Conservation (phyloP, 2,329 filamentous ascomycete species). For the Fusarium fracticaudum region DNA sequence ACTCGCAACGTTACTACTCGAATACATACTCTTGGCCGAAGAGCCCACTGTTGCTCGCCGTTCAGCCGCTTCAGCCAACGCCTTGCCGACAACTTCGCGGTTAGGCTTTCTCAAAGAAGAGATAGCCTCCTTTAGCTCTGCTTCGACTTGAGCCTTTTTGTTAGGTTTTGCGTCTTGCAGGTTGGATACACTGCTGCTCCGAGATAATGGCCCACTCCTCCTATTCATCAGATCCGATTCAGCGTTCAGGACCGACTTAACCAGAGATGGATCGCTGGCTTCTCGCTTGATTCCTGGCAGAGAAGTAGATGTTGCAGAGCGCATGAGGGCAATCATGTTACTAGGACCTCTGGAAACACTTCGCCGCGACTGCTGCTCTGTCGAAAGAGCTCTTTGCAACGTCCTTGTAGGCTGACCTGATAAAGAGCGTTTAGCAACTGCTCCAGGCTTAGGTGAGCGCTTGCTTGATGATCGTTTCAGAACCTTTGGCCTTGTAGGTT, state of each 20-base stretch:
- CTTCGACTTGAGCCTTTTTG: conserved; percentile 73
- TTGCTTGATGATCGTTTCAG: conserved; percentile 55
- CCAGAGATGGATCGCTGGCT: conserved; percentile 65
- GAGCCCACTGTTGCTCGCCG: conserved; percentile 61
- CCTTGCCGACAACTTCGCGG: conserved; percentile 72
- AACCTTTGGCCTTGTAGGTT: conserved; percentile 62
- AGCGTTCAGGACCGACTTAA: conserved; percentile 59
- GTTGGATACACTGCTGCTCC: conserved; percentile 59
- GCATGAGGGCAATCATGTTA: conserved; percentile 69
- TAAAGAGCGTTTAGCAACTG: conserved; percentile 59
- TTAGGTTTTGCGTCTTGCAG: conserved; percentile 66
- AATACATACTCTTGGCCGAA: conserved; percentile 58
- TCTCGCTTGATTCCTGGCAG: conserved; percentile 74
- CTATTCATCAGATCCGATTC: conserved; percentile 51
- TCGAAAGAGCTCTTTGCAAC: conserved; percentile 71
- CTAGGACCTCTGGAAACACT: conserved; percentile 67
- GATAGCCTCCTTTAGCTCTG: conserved; percentile 79
- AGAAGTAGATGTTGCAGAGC: conserved; percentile 72
- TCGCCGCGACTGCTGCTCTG: conserved; percentile 62
- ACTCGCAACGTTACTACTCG: not conserved
- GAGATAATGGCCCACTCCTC: conserved; percentile 52
- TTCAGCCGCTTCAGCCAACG: conserved; percentile 74
- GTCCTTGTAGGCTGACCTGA: conserved; percentile 58
- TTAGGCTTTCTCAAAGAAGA: conserved; percentile 79
- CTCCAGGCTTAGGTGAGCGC: conserved; percentile 61